Conservation (phyloP, 257 asterid species). For the Ballota nigra region DNA sequence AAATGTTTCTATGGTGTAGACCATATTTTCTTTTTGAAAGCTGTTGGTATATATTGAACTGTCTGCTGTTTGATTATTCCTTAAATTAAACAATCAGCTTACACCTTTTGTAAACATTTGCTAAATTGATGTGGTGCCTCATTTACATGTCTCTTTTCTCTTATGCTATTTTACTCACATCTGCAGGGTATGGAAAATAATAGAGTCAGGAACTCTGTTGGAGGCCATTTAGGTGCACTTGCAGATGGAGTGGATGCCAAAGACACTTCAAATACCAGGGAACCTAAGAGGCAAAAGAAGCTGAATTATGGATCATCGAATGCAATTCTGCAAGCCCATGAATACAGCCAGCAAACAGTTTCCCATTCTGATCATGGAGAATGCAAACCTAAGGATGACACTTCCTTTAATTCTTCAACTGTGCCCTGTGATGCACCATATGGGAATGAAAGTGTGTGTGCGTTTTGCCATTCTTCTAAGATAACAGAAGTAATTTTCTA, state of each 20-base stretch:
- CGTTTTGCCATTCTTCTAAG: conserved; percentile 72
- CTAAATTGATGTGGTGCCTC: neutral
- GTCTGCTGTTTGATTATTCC: neutral
- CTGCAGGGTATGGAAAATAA: conserved; percentile 36
- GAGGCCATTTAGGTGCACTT: conserved; percentile 25
- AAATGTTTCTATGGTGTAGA: neutral
- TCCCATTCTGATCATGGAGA: conserved; percentile 31
- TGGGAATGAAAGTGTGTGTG: conserved; percentile 48
- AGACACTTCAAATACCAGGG: conserved; percentile 41
- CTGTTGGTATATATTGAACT: neutral
- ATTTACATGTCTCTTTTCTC: neutral
- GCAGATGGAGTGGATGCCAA: conserved; percentile 20
- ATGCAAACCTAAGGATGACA: conserved; percentile 29
- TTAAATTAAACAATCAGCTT: neutral
- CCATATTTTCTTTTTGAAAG: neutral
- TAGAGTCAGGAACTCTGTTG: conserved; percentile 29
- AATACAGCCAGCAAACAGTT: conserved; percentile 17
- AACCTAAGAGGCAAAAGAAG: conserved; percentile 66
- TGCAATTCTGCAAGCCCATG: conserved; percentile 25
- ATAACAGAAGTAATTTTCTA: conserved; percentile 61
- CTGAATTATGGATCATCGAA: conserved; percentile 42
- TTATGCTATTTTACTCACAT: conserved; percentile 6
- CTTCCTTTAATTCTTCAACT: conserved; percentile 28
- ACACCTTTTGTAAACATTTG: neutral
- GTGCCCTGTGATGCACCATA: conserved; percentile 27